Evolutionary conservation across 176 grass and related monocot species (phyloP).

Genomic region (Ensete ventricosum): DNA sequence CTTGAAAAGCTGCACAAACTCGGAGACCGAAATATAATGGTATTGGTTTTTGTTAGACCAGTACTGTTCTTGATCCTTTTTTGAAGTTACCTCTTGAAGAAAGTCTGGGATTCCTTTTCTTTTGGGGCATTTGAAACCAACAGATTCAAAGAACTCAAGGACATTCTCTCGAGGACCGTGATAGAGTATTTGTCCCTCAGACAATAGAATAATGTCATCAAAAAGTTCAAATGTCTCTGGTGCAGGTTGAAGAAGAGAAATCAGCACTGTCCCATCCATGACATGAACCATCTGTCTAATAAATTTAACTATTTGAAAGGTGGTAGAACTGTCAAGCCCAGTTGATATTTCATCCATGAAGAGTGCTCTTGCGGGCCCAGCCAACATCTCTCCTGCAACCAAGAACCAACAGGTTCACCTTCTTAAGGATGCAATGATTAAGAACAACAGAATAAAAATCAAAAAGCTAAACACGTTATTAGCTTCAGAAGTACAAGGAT

Average conservation of each 20-base stretch:
- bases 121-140: conserved; percentile 48
- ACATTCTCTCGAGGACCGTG: conserved; percentile 50
- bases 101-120: conserved; percentile 63
- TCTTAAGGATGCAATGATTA: neutral
- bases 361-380: conserved; percentile 52
- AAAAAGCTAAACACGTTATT: neutral
- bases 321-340: conserved; percentile 65
- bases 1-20: conserved; percentile 46
- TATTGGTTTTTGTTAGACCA: conserved; percentile 33
- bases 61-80: conserved; percentile 58
- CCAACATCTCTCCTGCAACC: conserved; percentile 54
- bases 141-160: conserved; percentile 46
- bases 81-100: conserved; percentile 64
- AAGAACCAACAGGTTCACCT: neutral
- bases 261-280: conserved; percentile 50
- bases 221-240: conserved; percentile 73
- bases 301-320: conserved; percentile 58
- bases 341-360: conserved; percentile 88
- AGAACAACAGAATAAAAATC: neutral
- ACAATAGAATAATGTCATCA: conserved; percentile 52
- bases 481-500: neutral
- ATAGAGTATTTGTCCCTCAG: conserved; percentile 61
- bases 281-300: conserved; percentile 53
- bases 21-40: conserved; percentile 30
- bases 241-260: conserved; percentile 66